Evolutionary conservation across 2,329 filamentous ascomycete genomes (phyloP), one percentile per base, ranked within the genome.

Genomic region (Neofusicoccum kwambonambiense): DNA sequence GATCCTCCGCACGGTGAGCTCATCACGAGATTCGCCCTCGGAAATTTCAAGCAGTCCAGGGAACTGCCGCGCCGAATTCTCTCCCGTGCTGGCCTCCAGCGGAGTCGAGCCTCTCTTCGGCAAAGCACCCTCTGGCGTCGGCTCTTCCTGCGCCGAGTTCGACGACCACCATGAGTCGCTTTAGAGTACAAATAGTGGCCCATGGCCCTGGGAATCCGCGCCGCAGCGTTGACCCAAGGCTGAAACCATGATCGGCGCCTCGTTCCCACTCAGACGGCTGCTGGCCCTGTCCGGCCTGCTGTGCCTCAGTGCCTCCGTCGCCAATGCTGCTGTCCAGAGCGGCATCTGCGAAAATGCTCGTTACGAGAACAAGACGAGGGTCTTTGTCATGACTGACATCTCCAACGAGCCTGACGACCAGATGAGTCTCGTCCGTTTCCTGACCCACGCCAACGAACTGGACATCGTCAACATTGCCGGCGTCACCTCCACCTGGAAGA

Each of bases 381-480:
- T 68, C 31, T 70, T 70, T 35, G 62, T 70, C 44, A 42, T 66
- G 22, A 70, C 67, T 8, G 69, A 70, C 52, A 69, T 70, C 47
- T 68, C 64, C 47, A 69, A 70, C 61, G 68, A 70, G 65, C 69
- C 69, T 5, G 69, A 70, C 35, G 69, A 70, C 62, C 67, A 68
- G 47, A 67, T 65, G 66, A 67, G 62, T 39, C 60, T 70, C 15
- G 68, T 69, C 22, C 69, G 69, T 9, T 64, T 70, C 31, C 35
- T 70, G 45, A 67, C 66, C 8, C 68, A 70, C 64, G 50, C 68
- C 15, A 68, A 70, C 50, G 67, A 70, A 34, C 52, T 70, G 45
- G 66, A 70, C 19, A 68, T 70, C n/a, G 52, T 66, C 42, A 69
- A 68, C 4, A 65, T 71, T 22, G 67, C 65, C 31, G 69, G 58